Conservation (phyloP, 768 basidiomycete genomes). For the Rhizopogon vesiculosus region DNA sequence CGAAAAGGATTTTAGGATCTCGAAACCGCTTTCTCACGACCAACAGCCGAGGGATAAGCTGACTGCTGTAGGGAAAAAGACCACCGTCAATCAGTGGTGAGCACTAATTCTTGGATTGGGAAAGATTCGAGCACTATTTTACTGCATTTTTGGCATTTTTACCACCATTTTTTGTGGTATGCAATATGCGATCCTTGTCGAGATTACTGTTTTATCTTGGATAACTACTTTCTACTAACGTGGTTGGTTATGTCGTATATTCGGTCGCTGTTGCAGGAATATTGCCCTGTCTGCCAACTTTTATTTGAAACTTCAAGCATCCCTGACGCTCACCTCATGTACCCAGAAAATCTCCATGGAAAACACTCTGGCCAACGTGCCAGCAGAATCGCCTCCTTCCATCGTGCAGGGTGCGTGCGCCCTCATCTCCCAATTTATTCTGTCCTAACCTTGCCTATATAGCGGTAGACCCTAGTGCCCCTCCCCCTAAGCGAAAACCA, state of each 20-base stretch:
- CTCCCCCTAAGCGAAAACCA: constrained; percentile 59
- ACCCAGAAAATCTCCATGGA: constrained; percentile 21
- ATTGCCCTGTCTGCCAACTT: constrained; percentile 17
- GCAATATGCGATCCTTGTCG: constrained; percentile 14
- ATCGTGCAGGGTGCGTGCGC: constrained; percentile 20
- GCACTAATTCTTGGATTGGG: constrained; percentile 14
- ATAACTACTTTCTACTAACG: constrained; percentile 27
- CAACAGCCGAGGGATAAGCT: constrained; percentile 32
- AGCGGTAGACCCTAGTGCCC: constrained; percentile 22
- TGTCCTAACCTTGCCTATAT: constrained; percentile 5
- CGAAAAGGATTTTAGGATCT: constrained; percentile 1
- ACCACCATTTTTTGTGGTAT: constrained; percentile 5
- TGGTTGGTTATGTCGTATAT: constrained; percentile 28
- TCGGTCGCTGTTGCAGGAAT: constrained; percentile 24
- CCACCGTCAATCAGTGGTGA: constrained; percentile 15
- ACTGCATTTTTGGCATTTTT: constrained; percentile 11
- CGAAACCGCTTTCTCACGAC: constrained; percentile 28
- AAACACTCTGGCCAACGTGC: constrained; percentile 17
- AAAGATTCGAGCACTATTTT: neutral
- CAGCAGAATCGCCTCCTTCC: constrained; percentile 21
- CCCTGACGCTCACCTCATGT: constrained; percentile 17
- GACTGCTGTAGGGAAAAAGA: constrained; percentile 16
- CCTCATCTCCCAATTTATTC: neutral
- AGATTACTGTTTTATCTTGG: constrained; percentile 25
- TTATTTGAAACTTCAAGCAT: neutral